Conservation (phyloP, 1,139 yeast genomes). For the Nakaseomyces sp. region DNA sequence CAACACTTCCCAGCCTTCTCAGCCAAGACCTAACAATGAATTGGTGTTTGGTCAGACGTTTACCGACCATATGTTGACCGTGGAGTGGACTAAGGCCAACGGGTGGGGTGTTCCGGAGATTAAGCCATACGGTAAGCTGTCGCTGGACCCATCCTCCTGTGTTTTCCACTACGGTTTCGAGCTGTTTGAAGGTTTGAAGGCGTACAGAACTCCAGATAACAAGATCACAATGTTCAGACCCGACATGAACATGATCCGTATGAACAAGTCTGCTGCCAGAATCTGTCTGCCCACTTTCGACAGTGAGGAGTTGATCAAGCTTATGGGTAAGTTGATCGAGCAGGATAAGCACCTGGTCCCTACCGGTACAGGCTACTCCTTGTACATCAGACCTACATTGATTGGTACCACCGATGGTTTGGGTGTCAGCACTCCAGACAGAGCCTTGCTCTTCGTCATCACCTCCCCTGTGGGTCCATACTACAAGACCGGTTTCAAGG, state of each 20-base stretch:
- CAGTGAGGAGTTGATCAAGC: conserved; percentile 59
- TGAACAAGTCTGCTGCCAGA: conserved; percentile 82
- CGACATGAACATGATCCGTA: conserved; percentile 79
- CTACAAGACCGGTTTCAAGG: conserved; percentile 84
- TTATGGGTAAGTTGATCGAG: conserved; percentile 62
- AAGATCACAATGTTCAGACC: conserved; percentile 78
- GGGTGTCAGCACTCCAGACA: conserved; percentile 73
- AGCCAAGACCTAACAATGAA: conserved; percentile 58
- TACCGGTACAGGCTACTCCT: conserved; percentile 70
- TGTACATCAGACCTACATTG: conserved; percentile 85
- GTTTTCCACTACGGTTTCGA: conserved; percentile 93
- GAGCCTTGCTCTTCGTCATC: conserved; percentile 72
- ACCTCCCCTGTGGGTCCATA: conserved; percentile 92
- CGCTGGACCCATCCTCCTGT: conserved; percentile 77
- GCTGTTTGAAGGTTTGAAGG: conserved; percentile 91
- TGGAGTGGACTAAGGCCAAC: conserved; percentile 63
- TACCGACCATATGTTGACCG: conserved; percentile 80
- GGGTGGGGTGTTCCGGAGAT: conserved; percentile 88
- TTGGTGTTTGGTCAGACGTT: conserved; percentile 78
- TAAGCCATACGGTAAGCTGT: conserved; percentile 67
- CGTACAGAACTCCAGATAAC: conserved; percentile 64
- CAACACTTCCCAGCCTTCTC: conserved; percentile 52
- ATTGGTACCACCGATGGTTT: conserved; percentile 82
- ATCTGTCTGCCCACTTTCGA: conserved; percentile 82
- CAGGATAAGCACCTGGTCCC: conserved; percentile 74